phyloP scores from a whole-genome alignment of 768 basidiomycete species.

The Agrocybe praecox region DNA sequence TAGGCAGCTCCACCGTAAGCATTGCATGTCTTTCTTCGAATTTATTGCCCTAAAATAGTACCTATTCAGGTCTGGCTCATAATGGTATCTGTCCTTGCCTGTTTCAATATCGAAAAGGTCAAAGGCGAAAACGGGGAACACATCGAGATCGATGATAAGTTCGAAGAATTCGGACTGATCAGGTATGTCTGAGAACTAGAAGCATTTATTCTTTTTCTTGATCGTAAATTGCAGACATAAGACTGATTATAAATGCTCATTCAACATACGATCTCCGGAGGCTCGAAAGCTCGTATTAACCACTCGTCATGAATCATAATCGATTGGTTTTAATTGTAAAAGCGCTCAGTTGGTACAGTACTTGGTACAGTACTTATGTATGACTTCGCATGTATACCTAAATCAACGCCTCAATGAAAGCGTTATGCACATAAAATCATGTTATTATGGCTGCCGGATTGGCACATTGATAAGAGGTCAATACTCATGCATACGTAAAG shows the following conservation, averaged over 20 bases:
- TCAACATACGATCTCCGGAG: neutral
- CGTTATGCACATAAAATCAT: too few relatives aligned
- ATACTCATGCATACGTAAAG: too few relatives aligned
- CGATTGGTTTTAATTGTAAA: too few relatives aligned
- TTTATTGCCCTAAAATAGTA: too few relatives aligned
- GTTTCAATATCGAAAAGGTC: conserved; percentile 11
- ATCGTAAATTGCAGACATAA: neutral
- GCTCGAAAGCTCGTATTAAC: neutral
- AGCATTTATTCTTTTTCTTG: too few relatives aligned
- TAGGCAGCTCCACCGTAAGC: conserved; percentile 10
- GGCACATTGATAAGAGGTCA: too few relatives aligned
- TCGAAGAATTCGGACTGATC: conserved; percentile 6
- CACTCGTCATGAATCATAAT: too few relatives aligned
- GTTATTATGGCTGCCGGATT: too few relatives aligned
- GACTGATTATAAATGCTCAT: neutral
- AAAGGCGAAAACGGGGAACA: conserved; percentile 18
- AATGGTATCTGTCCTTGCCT: conserved; percentile 16
- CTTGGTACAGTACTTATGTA: too few relatives aligned
- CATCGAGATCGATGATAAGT: conserved; percentile 17
- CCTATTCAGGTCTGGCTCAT: conserved; percentile 20
- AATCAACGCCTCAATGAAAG: too few relatives aligned
- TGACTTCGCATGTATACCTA: too few relatives aligned
- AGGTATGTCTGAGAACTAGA: neutral
- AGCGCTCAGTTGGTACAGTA: too few relatives aligned
- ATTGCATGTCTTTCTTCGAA: neutral